Evolutionary conservation across 139 green algal species (phyloP), one percentile per base, ranked within the genome.

Genomic region (Picochlorum sp.): DNA sequence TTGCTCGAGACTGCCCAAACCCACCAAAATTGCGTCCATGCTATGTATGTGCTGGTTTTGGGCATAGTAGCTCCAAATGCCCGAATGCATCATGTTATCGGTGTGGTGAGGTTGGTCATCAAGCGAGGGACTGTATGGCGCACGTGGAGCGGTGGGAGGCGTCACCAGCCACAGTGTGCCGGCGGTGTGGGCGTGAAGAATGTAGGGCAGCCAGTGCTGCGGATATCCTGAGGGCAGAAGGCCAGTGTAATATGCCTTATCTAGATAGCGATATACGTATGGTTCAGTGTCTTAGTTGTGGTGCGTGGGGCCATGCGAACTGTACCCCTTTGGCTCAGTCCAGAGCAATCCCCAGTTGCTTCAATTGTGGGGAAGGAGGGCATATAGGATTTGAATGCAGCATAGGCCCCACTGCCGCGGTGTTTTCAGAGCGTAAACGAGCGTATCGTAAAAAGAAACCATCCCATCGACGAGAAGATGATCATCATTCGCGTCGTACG

Each of bases 21-120:
- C 58, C 65, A 20, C 67, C 55, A 15, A 63, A 62, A 16, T 31
- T 74, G 57, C 62, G 67, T 44, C 76, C 85, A 7, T 92, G 85
- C 70, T 77, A 77, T 65, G 65, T 90, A 49, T 92, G 85, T 69
- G 84, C 81, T 28, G 69, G 86, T 49, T 77, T 85, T 34, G 79
- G 77, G 6, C 78, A 85, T 62, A 58, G 73, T 3, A 65, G 67
- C 8, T 15, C 63, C 3, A 68, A 84, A 51, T 92, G 85, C 66
- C 84, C 84, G 18, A 84, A 81, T 69, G 63, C 47, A 20, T 28
- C 80, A 47, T 89, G 83, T 62, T 87, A 73, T 60, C 70, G 67
- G 51, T 89, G 83, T 62, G 67, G 80, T 5, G 63, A 60, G 18
- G 57, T 78, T 5, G 83, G 83, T 1, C 83, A 89, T 60, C 58